phyloP scores from a whole-genome alignment of 345 rosid genomes.

The Brassica incana region DNA sequence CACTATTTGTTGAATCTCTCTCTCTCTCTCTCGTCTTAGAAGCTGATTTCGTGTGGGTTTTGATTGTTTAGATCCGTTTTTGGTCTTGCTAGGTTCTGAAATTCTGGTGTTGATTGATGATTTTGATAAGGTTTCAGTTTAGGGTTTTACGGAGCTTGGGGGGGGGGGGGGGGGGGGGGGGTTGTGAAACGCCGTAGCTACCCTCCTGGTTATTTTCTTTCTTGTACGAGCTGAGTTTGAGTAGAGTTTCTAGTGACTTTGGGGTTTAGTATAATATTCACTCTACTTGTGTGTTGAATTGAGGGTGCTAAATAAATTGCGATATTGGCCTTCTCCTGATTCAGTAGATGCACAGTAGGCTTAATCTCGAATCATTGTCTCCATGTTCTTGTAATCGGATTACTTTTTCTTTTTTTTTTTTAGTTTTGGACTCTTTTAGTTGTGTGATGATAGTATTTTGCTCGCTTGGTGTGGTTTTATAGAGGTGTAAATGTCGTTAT shows the following conservation, averaged over 20 bases:
- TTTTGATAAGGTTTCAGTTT: slow-evolving; percentile 7
- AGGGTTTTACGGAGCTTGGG: slow-evolving; percentile 31
- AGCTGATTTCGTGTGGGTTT: slow-evolving; percentile 3
- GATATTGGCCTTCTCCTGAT: background rate
- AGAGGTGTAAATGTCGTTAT: background rate
- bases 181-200: slow-evolving; percentile 4
- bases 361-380: background rate
- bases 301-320: background rate
- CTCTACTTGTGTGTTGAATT: background rate
- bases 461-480: background rate
- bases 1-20: background rate
- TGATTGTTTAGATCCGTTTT: slow-evolving; percentile 2
- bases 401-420: background rate
- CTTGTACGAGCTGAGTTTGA: too few relatives aligned
- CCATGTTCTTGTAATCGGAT: background rate
- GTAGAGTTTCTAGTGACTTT: background rate
- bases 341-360: background rate
- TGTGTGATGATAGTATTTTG: background rate
- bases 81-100: slow-evolving; percentile 6
- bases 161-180: too few relatives aligned
- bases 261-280: background rate
- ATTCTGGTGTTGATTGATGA: background rate
- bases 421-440: background rate
- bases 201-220: background rate
- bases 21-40: background rate